Base-by-base conservation (phyloP, 2,329 filamentous ascomycete species). In the Colletotrichum orchidophilum region DNA sequence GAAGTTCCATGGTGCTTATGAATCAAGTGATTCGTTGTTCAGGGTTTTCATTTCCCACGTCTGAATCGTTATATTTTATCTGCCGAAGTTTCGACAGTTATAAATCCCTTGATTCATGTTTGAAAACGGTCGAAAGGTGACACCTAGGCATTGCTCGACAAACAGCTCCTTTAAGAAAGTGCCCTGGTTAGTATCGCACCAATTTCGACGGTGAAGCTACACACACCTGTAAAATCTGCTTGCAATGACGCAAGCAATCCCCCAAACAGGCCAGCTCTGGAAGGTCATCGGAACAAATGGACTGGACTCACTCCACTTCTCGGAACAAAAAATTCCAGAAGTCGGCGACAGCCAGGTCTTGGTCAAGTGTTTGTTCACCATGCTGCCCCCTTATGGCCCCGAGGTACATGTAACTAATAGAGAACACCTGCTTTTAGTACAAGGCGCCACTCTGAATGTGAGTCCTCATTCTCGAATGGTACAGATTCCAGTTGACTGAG, bases 301-400 rank as follows among this genome's bases (percentile, higher is more conserved):
- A 3, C 9, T 60, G 4, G 42, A 63, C 4, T 72, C 60, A 6
- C 65, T 73, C 4, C 27, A 46, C 11, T 57, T 70, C n/a, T 65
- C 55, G 3, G 64, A 70, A 29, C 50, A 66, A 11, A 6, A 35
- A 1, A 3, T 69, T 9, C 57, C 72, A 26, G 60, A 58, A 5
- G 6, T 73, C 1, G 69, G 72, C 6, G 69, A 72, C 11, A 54
- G 63, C 21, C 54, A 73, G 35, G 72, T 73, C 5, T 46, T 73
- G 3, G 72, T 73, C 18, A 72, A 61, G 35, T 39, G 69, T 73
- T 7, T 27, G 55, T 46, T 8, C 80, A 83, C 59, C 85, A 83
- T 4, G 84, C 86, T 35, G 82, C 88, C 61, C 88, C 88, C 80
- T 88, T 84, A 76, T 50, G 2, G 9, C 13, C 86, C 86, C 63